A percentile compares a stretch with the other conserved stretches of the same genome.
phyloP scores from a whole-genome alignment of 176 grass and related monocot genomes.

The Phoenix roebelenii region DNA sequence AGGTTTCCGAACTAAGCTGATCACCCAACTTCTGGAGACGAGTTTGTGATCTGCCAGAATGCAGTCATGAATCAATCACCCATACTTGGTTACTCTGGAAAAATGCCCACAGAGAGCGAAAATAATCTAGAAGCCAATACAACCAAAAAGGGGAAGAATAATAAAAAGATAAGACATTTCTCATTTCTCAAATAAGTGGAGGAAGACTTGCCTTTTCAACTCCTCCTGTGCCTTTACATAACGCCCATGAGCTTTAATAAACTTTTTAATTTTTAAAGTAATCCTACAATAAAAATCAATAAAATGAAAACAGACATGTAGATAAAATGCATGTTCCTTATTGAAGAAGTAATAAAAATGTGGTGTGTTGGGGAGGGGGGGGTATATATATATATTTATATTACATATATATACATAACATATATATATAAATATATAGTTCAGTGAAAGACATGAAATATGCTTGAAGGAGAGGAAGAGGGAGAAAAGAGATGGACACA shows the following conservation, averaged over 20 bases:
- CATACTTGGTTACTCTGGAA: slow-evolving; percentile 12
- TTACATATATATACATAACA: no score
- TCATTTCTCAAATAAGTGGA: no score
- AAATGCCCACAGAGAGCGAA: background rate
- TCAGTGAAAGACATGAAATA: no score
- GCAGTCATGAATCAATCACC: slow-evolving; percentile 8
- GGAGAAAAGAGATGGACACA: no score
- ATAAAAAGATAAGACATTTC: no score
- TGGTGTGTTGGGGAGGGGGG: no score
- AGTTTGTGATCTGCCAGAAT: slow-evolving; percentile 46
- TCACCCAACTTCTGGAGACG: slow-evolving; percentile 62
- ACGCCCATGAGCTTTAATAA: slow-evolving; percentile 60
- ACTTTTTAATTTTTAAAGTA: slow-evolving; percentile 62
- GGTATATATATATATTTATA: no score
- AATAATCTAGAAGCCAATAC: background rate
- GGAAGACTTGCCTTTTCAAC: slow-evolving; percentile 58
- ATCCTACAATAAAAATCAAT: slow-evolving; percentile 34
- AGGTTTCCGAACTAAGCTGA: slow-evolving; percentile 49
- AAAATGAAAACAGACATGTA: background rate
- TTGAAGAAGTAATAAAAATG: background rate
- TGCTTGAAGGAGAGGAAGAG: no score
- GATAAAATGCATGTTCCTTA: background rate
- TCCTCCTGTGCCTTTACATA: slow-evolving; percentile 69
- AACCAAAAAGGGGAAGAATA: no score
- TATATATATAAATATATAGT: no score